Evolutionary conservation across 2,329 filamentous ascomycete species (phyloP), one percentile per base, ranked within the genome.

Genomic region (Aureobasidium lini): DNA sequence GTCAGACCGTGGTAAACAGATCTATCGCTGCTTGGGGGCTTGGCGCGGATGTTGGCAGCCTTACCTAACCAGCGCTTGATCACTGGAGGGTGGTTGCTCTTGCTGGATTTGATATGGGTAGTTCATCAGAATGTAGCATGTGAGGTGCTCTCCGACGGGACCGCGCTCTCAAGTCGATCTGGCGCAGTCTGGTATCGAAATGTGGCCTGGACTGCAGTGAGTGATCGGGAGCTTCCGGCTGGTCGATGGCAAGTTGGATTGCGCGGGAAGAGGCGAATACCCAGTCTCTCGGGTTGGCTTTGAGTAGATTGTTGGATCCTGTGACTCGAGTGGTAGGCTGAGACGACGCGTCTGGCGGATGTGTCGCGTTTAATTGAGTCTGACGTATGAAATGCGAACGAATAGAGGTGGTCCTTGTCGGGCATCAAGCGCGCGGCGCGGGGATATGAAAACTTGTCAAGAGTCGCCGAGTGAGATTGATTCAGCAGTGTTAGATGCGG

Each of bases 31-130:
- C 29, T 52, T 40, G 37, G 50, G 50, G 59, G 48, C 52, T 60
- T 49, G 50, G 58, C 53, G 50, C 40, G 53, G 54, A 23, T 57
- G 57, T 28, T 31, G 44, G 60, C 46, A 54, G 43, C 34, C 62
- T 63, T 59, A 63, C 62, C 62, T 63, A 16, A 60, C 60, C 60
- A 62, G 62, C 62, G 49, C 40, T 50, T 50, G 56, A 47, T 62
- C 58, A 57, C 62, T 63, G 60, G 60, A 61, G 42, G 53, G 57
- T 48, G 53, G 47, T 50, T 58, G 54, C 60, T 58, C 53, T 60
- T 58, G 60, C 40, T 44, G 60, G 44, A 60, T 52, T 32, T 61
- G 60, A 54, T 59, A 57, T 54, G 57, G 49, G 43, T 52, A 63
- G 57, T 59, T 59, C 57, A 59, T 59, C 57, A 59, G 57, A 59